phyloP scores from a whole-genome alignment of 2,329 filamentous ascomycete species.

The Colletotrichum sp. region DNA sequence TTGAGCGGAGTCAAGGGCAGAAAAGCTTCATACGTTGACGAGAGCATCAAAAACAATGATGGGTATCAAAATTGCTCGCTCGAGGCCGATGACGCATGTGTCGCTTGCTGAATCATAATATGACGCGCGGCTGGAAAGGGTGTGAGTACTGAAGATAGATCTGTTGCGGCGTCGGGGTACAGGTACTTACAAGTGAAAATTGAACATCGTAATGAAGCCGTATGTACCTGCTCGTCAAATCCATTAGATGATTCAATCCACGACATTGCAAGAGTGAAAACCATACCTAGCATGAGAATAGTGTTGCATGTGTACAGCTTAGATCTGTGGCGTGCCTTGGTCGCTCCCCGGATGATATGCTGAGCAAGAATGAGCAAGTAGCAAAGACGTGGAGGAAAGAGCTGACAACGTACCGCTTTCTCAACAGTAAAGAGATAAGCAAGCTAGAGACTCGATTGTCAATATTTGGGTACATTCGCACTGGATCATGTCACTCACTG shows the following conservation, averaged over 20 bases:
- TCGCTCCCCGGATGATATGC: not conserved
- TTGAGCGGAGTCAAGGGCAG: not conserved
- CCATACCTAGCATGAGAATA: not conserved
- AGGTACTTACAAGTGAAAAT: not conserved
- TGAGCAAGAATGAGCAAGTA: not conserved
- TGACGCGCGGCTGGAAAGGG: not conserved
- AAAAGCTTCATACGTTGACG: not conserved
- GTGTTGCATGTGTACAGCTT: not conserved
- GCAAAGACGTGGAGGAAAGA: not conserved
- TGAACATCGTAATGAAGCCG: not conserved
- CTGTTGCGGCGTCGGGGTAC: fast-evolving
- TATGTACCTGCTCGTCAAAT: not conserved
- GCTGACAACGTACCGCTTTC: not conserved
- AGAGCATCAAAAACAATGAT: not conserved
- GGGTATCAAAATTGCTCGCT: not conserved
- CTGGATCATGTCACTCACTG: not conserved
- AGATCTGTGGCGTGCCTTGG: not conserved
- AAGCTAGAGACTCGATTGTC: not conserved
- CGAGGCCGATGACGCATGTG: not conserved
- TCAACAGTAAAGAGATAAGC: slow-evolving; percentile 4
- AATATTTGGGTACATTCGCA: not conserved
- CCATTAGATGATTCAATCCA: not conserved
- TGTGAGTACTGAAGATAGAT: not conserved
- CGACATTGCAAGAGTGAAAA: not conserved
- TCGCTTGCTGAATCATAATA: not conserved